Evolutionary conservation across 2,329 filamentous ascomycete genomes (phyloP).

Genomic region (Dactylellina leptospora): DNA sequence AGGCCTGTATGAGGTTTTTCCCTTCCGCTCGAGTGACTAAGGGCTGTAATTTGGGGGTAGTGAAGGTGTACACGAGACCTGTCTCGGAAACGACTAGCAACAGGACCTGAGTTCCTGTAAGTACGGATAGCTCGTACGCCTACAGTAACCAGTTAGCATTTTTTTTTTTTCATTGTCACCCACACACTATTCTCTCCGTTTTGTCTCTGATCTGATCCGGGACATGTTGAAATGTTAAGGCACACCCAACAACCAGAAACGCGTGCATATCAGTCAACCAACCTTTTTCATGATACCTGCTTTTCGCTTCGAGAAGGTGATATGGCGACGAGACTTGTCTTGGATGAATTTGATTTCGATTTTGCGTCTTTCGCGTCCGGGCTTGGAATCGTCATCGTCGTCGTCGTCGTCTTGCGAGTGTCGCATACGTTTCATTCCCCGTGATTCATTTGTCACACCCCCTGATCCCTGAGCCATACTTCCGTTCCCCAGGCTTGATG

Average conservation of each 20-base stretch:
- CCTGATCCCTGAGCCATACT: constrained; percentile 55
- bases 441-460: constrained; percentile 69
- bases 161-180: too few relatives aligned
- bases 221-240: background rate
- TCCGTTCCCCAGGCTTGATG: constrained; percentile 76
- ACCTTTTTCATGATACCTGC: constrained; percentile 99
- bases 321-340: constrained; percentile 98
- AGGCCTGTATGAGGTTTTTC: constrained; percentile 99
- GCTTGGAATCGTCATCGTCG: constrained; percentile 97
- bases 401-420: constrained; percentile 87
- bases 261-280: constrained; percentile 47
- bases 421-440: constrained; percentile 89
- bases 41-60: constrained; percentile 96
- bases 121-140: constrained; percentile 96
- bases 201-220: constrained; percentile 30
- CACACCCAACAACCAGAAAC: background rate
- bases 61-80: constrained; percentile 96
- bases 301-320: constrained; percentile 99
- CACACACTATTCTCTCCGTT: constrained; percentile 11
- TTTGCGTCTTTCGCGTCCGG: constrained; percentile 96
- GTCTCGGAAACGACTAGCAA: constrained; percentile 97
- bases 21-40: constrained; percentile 98
- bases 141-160: constrained; percentile 60
- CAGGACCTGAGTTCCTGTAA: constrained; percentile 96
- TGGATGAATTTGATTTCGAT: constrained; percentile 99